Evolutionary conservation across 2,329 filamentous ascomycete species (phyloP).

Genomic region (Phaeosphaeriaceae sp.): DNA sequence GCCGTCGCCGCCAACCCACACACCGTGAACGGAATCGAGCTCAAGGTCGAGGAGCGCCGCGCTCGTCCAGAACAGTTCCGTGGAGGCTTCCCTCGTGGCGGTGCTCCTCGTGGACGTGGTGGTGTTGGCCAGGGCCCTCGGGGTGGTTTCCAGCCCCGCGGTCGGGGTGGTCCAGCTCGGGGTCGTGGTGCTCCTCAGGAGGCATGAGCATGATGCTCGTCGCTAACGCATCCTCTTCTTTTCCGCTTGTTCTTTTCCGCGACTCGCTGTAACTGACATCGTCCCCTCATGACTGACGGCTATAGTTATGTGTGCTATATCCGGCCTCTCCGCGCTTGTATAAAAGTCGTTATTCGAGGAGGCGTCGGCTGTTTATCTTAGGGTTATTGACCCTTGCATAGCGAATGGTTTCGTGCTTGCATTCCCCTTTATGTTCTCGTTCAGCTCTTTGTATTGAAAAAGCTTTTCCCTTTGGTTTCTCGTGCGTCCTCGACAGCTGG

Average conservation of each 20-base stretch:
- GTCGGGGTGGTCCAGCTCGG: slow-evolving; percentile 68
- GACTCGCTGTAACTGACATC: slow-evolving; percentile 21
- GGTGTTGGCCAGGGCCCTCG: slow-evolving; percentile 67
- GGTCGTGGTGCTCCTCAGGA: slow-evolving; percentile 51
- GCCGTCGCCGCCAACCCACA: slow-evolving; percentile 87
- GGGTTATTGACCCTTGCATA: slow-evolving; percentile 48
- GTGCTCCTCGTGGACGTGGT: slow-evolving; percentile 65
- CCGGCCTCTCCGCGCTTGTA: slow-evolving; percentile 45
- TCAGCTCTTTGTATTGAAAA: slow-evolving; percentile 28
- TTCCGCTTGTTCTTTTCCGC: slow-evolving; percentile 14
- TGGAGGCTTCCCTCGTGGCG: slow-evolving; percentile 50
- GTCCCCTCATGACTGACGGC: slow-evolving; percentile 47
- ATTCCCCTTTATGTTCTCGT: slow-evolving; percentile 35
- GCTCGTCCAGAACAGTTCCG: slow-evolving; percentile 56
- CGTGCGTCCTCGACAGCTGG: slow-evolving; percentile 34
- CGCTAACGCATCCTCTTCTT: slow-evolving; percentile 8
- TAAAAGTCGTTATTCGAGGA: slow-evolving; percentile 47
- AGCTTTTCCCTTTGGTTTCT: slow-evolving; percentile 36
- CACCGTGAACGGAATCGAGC: slow-evolving; percentile 79
- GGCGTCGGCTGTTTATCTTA: slow-evolving; percentile 38
- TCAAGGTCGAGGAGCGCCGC: slow-evolving; percentile 89
- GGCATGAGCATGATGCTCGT: slow-evolving; percentile 31
- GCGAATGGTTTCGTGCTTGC: slow-evolving; percentile 46
- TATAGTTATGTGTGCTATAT: slow-evolving; percentile 48
- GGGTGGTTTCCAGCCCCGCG: slow-evolving; percentile 74